A percentile compares a stretch with the other conserved stretches of the same genome.
Evolutionary conservation across 2,329 filamentous ascomycete genomes (phyloP).

Genomic region (Fusarium verticillioides): DNA sequence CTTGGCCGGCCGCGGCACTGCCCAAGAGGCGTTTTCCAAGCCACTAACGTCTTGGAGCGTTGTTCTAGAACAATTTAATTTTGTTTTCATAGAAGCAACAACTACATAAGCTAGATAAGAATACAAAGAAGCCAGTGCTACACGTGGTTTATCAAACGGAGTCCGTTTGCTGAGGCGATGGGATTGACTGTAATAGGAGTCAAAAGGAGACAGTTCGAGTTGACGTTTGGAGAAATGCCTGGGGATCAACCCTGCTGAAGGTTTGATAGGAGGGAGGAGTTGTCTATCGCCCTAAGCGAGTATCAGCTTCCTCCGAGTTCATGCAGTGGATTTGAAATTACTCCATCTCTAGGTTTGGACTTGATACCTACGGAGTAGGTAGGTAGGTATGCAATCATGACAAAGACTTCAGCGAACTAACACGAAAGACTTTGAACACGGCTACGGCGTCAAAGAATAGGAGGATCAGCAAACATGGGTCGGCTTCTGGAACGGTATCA

Average conservation of each 20-base stretch:
- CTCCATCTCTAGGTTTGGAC: neutral
- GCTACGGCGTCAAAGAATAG: constrained; percentile 37
- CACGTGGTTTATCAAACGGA: neutral
- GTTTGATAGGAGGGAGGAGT: neutral
- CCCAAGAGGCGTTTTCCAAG: constrained; percentile 19
- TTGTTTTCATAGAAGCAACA: neutral
- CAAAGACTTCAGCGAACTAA: neutral
- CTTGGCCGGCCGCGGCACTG: constrained; percentile 13
- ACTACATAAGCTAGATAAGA: neutral
- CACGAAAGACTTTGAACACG: constrained; percentile 12
- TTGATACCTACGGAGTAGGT: neutral
- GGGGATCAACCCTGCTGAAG: neutral
- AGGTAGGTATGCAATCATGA: neutral
- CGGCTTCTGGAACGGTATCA: constrained; percentile 12
- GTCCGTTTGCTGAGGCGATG: neutral
- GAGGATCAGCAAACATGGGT: constrained; percentile 38
- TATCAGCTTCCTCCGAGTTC: constrained; percentile 18
- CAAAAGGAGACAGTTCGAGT: neutral
- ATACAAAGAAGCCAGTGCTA: neutral
- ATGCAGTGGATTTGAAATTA: neutral
- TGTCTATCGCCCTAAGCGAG: neutral
- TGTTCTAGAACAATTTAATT: constrained; percentile 37
- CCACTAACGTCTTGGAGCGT: constrained; percentile 11
- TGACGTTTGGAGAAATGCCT: neutral
- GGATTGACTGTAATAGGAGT: neutral